Evolutionary conservation across 345 rosid genomes (phyloP).

Genomic region (Mercurialis annua): DNA sequence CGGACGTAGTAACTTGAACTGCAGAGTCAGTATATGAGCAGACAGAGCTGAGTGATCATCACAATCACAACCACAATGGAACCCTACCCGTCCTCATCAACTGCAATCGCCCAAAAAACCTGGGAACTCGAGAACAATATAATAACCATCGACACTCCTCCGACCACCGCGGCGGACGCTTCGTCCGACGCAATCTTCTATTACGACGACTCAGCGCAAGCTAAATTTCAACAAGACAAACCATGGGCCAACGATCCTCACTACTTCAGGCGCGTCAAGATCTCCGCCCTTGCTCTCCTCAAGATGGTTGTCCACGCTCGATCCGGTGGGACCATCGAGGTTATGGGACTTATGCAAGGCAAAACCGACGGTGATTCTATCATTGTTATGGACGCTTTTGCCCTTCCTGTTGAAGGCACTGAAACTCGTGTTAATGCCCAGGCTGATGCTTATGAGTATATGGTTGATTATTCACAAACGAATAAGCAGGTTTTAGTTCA

Average conservation of each 20-base stretch:
- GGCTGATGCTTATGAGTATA: conserved; percentile 98
- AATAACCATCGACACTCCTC: conserved; percentile 46
- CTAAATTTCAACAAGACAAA: conserved; percentile 78
- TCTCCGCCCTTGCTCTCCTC: conserved; percentile 95
- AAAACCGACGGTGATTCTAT: conserved; percentile 94
- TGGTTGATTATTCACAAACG: conserved; percentile 98
- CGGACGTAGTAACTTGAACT: neutral
- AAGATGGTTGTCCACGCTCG: conserved; percentile 99
- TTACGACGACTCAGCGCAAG: conserved; percentile 68
- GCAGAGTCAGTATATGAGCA: neutral
- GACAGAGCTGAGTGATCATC: no score
- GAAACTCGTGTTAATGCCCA: conserved; percentile 98
- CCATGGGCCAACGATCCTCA: conserved; percentile 94
- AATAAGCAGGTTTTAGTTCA: conserved; percentile 98
- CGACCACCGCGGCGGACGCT: conserved; percentile 30
- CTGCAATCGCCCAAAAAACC: conserved; percentile 79
- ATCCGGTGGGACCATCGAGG: conserved; percentile 98
- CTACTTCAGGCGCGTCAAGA: conserved; percentile 94
- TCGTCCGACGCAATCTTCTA: conserved; percentile 73
- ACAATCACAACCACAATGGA: conserved; percentile 13
- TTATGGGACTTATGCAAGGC: conserved; percentile 99
- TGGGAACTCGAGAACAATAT: conserved; percentile 98
- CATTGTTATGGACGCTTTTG: conserved; percentile 99
- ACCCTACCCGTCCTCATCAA: conserved; percentile 39
- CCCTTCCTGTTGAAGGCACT: conserved; percentile 99